Evolutionary conservation across 352 stramenopile species (phyloP).

Genomic region (Globisporangium nodosum): DNA sequence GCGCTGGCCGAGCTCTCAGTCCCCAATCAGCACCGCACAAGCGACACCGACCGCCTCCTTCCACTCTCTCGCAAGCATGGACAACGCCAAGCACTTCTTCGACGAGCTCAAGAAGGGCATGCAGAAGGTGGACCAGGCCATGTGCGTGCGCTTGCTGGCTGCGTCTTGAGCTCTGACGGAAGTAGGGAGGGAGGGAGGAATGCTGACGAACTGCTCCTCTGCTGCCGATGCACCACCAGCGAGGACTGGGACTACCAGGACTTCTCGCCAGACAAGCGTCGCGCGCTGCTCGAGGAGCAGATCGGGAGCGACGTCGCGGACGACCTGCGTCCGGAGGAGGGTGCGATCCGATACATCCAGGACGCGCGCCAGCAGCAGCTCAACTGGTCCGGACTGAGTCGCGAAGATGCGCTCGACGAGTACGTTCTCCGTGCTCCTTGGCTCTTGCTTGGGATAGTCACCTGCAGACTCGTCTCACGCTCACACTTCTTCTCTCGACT

Average conservation of each 20-base stretch:
- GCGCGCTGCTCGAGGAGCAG: constrained; percentile 47
- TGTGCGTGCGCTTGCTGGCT: constrained; percentile 17
- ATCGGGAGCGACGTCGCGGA: constrained; percentile 33
- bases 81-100: constrained; percentile 30
- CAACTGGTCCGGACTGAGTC: constrained; percentile 40
- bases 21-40: neutral
- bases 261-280: constrained; percentile 62
- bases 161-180: no score
- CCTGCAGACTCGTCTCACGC: neutral
- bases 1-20: neutral
- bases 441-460: neutral
- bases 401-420: constrained; percentile 39
- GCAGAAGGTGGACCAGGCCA: constrained; percentile 37
- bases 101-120: constrained; percentile 43
- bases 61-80: constrained; percentile 4
- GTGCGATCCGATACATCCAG: constrained; percentile 28
- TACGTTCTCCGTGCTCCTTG: constrained; percentile 17
- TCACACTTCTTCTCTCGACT: neutral
- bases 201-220: no score
- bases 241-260: constrained; percentile 73
- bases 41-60: neutral
- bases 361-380: constrained; percentile 18
- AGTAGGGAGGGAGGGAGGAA: no score
- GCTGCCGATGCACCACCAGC: constrained; percentile 12
- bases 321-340: constrained; percentile 25